Evolutionary conservation across 192 early-diverging fungal genomes (phyloP).

Genomic region (Podila verticillata): DNA sequence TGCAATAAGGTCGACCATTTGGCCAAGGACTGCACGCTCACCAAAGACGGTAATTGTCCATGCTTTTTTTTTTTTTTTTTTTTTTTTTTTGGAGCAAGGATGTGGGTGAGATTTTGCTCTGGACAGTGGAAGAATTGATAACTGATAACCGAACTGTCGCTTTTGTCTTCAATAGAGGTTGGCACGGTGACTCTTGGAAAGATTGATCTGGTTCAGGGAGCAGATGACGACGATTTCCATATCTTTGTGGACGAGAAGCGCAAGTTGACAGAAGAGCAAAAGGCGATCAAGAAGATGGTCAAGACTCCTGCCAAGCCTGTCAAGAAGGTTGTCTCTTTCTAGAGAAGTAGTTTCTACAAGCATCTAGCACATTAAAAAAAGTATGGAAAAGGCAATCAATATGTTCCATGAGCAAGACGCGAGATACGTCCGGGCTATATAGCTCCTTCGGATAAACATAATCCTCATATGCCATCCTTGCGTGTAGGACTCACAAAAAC

Average conservation of each 20-base stretch:
- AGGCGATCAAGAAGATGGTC: slow-evolving; percentile 30
- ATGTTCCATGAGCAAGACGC: no score
- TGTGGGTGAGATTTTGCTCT: background rate
- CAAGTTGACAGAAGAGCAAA: slow-evolving; percentile 60
- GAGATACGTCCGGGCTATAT: no score
- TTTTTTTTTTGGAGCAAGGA: background rate
- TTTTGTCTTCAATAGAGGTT: slow-evolving; percentile 23
- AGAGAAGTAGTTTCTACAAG: background rate
- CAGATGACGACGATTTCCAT: slow-evolving; percentile 95
- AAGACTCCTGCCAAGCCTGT: slow-evolving; percentile 21
- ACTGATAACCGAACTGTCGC: slow-evolving; percentile 1
- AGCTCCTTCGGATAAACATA: no score
- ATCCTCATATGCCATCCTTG: no score
- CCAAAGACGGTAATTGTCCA: slow-evolving; percentile 54
- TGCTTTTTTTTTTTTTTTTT: slow-evolving; percentile 5
- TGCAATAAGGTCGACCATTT: slow-evolving; percentile 91
- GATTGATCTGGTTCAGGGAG: slow-evolving; percentile 84
- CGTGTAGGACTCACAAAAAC: no score
- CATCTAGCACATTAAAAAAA: background rate
- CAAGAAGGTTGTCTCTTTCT: slow-evolving; percentile 53
- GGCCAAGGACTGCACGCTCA: slow-evolving; percentile 81
- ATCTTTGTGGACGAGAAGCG: slow-evolving; percentile 70
- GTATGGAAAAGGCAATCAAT: no score
- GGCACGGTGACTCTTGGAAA: slow-evolving; percentile 74
- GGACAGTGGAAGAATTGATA: no score